These are phyloP conservation scores for Cryphonectria naterciae DNA, from an alignment of 2,329 filamentous ascomycete genomes.

Conservation along the genomic window DNA sequence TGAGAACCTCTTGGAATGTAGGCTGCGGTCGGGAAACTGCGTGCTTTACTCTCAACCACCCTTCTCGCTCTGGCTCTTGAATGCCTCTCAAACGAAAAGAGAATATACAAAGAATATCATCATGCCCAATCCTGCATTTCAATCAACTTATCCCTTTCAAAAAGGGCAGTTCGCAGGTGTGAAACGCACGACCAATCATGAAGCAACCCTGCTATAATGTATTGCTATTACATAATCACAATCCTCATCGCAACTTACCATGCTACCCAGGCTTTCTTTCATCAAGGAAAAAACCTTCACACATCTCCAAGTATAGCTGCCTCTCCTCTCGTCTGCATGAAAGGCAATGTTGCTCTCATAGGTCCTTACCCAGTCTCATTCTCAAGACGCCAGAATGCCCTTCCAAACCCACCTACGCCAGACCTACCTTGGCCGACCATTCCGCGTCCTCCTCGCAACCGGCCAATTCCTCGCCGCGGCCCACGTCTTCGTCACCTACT, in stretches of 20 bases:
- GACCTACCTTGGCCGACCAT: slow-evolving; percentile 44
- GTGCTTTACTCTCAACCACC: not conserved
- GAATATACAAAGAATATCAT: not conserved
- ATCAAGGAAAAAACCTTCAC: not conserved
- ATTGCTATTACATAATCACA: not conserved
- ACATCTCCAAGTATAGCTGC: not conserved
- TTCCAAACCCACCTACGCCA: slow-evolving; percentile 26
- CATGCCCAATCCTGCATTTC: not conserved
- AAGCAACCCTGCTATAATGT: not conserved
- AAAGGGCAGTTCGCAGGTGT: not conserved
- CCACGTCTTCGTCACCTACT: slow-evolving; percentile 63
- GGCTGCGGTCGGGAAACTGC: not conserved
- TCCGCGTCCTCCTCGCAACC: slow-evolving; percentile 49
- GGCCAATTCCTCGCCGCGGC: slow-evolving; percentile 51
- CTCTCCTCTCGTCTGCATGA: not conserved
- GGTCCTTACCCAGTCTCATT: slow-evolving; percentile 13
- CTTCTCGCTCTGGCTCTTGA: not conserved
- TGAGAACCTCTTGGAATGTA: not conserved
- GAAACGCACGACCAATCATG: not conserved
- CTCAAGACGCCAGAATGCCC: slow-evolving; percentile 33
- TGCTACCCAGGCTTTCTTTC: not conserved
- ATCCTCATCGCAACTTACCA: not conserved
- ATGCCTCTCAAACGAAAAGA: not conserved
- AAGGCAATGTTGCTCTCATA: slow-evolving; percentile 7
- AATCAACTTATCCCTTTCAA: not conserved